Conservation (phyloP, 75 land plant genomes). For the Selaginella moellendorffii region DNA sequence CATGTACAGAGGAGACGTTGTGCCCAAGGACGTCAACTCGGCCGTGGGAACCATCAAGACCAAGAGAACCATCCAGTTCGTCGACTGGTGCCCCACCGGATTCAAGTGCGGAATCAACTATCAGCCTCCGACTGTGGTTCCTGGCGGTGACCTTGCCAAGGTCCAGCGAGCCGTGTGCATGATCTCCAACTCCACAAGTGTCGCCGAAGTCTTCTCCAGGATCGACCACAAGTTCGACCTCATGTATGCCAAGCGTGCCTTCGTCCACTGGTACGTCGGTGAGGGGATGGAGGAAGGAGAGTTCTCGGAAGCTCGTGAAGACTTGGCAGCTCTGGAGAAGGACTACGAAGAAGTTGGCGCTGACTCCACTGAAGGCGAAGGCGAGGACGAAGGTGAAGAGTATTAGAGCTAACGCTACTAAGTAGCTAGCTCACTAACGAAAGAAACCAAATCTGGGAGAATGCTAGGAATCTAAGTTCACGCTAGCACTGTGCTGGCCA, state of each 20-base stretch:
- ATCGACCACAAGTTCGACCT: conserved; percentile 43
- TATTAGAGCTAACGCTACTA: no score
- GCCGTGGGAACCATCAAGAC: conserved; percentile 28
- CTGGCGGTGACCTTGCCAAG: conserved; percentile 29
- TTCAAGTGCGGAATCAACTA: conserved; percentile 13
- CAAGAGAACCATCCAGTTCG: conserved; percentile 34
- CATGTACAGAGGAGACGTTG: conserved; percentile 37
- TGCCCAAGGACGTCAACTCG: conserved; percentile 30
- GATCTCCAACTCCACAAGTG: conserved; percentile 40
- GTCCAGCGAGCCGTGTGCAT: conserved; percentile 35
- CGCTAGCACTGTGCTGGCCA: conserved; percentile 24
- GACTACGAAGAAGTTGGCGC: conserved; percentile 37
- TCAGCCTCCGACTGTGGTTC: conserved; percentile 15
- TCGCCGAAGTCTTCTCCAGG: conserved; percentile 36
- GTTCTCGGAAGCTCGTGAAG: conserved; percentile 55
- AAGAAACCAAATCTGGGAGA: conserved; percentile 15
- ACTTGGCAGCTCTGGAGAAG: conserved; percentile 36
- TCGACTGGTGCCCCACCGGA: conserved; percentile 28
- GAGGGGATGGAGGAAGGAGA: conserved; percentile 61
- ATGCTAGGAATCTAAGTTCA: conserved; percentile 23
- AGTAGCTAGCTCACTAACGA: conserved; percentile 19
- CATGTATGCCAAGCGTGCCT: conserved; percentile 57
- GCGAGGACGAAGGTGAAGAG: conserved; percentile 30
- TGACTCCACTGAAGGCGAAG: conserved; percentile 35
- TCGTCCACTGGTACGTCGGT: conserved; percentile 69